Conservation (phyloP, 2,329 filamentous ascomycete genomes). For the Gremmenia infestans region DNA sequence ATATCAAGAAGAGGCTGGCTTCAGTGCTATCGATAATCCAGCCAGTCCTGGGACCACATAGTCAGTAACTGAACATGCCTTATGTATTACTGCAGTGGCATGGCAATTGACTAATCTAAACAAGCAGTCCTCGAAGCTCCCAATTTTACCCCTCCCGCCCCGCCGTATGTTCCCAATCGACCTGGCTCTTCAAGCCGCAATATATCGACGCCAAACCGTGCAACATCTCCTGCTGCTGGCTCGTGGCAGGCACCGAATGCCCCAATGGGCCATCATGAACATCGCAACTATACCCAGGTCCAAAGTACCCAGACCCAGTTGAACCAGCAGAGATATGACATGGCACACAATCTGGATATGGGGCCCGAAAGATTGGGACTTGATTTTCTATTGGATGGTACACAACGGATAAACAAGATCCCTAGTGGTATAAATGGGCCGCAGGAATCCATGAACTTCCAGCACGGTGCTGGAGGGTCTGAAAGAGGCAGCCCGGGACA, state of each 20-base stretch:
- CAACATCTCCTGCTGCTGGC: slow-evolving; percentile 33
- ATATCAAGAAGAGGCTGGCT: slow-evolving; percentile 65
- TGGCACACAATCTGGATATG: slow-evolving; percentile 53
- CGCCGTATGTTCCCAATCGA: slow-evolving; percentile 26
- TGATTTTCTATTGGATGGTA: slow-evolving; percentile 64
- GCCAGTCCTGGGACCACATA: slow-evolving; percentile 43
- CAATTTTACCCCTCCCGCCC: slow-evolving; percentile 16
- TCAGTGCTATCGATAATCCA: slow-evolving; percentile 60
- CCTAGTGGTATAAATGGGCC: slow-evolving; percentile 45
- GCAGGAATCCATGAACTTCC: slow-evolving; percentile 37
- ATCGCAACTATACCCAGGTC: slow-evolving; percentile 27
- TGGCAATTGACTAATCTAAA: not conserved
- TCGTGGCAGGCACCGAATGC: slow-evolving; percentile 30
- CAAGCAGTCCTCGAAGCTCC: slow-evolving; percentile 15
- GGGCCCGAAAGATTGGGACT: slow-evolving; percentile 65
- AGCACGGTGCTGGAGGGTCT: slow-evolving; percentile 7
- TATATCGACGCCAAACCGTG: slow-evolving; percentile 37
- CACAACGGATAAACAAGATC: slow-evolving; percentile 49
- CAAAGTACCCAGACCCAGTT: slow-evolving; percentile 32
- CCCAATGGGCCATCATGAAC: slow-evolving; percentile 20
- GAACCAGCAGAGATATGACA: slow-evolving; percentile 44
- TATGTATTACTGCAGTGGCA: too few relatives aligned
- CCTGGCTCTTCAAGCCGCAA: slow-evolving; percentile 31
- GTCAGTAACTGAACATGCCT: slow-evolving; percentile 17
- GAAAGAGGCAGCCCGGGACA: slow-evolving; percentile 18